phyloP scores from a whole-genome alignment of 805 yeast genomes.

The Starmerella sp. region DNA sequence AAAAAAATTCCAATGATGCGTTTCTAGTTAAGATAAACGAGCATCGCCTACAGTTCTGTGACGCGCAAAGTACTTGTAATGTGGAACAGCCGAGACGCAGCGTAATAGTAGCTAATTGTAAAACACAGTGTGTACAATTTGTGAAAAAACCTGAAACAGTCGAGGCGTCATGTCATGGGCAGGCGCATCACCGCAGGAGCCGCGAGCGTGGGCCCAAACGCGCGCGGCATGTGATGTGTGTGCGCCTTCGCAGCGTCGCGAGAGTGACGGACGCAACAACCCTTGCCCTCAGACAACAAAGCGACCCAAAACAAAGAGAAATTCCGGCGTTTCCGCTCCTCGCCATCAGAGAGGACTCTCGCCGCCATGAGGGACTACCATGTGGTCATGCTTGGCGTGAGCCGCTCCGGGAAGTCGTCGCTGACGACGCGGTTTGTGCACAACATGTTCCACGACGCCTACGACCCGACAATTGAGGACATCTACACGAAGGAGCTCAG shows the following conservation, averaged over 20 bases:
- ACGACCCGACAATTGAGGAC: conserved; percentile 96
- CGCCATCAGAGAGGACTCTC: background rate
- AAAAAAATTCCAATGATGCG: too few relatives aligned
- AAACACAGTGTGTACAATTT: too few relatives aligned
- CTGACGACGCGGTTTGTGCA: conserved; percentile 86
- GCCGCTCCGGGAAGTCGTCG: conserved; percentile 95
- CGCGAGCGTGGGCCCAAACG: too few relatives aligned
- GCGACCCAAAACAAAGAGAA: background rate
- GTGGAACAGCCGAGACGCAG: too few relatives aligned
- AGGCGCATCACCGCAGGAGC: too few relatives aligned
- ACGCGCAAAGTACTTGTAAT: too few relatives aligned
- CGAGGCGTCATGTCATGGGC: too few relatives aligned
- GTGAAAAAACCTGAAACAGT: too few relatives aligned
- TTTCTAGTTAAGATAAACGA: too few relatives aligned
- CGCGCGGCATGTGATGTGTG: background rate
- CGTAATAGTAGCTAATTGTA: too few relatives aligned
- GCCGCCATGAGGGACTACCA: conserved; percentile 53
- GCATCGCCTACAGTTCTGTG: too few relatives aligned
- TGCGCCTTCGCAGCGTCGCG: background rate
- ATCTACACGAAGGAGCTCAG: conserved; percentile 82
- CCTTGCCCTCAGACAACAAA: background rate
- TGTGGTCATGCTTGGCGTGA: conserved; percentile 87
- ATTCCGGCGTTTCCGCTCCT: background rate
- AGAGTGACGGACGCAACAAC: background rate
- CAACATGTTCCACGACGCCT: conserved; percentile 77